Percentiles rank a stretch among this genome's conserved stretches.
Evolutionary conservation across 495 filamentous ascomycete species (phyloP).

Genomic region (Penicillium verhagenii): DNA sequence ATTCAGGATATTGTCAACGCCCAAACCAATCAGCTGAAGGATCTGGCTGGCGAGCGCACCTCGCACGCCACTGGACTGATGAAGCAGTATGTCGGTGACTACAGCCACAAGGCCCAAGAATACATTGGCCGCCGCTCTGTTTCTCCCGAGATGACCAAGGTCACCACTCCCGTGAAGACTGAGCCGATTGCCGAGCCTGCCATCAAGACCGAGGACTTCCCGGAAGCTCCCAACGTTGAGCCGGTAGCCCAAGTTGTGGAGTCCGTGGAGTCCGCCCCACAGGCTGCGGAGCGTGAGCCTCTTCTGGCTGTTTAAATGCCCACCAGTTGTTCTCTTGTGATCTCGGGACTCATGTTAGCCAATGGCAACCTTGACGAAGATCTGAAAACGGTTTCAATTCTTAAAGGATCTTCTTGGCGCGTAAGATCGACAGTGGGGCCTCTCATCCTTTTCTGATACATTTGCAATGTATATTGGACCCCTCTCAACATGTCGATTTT

Average conservation of each 20-base stretch:
- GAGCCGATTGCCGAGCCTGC: slow-evolving; percentile 56
- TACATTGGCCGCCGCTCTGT: slow-evolving; percentile 59
- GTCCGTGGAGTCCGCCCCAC: slow-evolving; percentile 11
- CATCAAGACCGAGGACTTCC: slow-evolving; percentile 56
- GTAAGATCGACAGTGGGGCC: slow-evolving; percentile 1
- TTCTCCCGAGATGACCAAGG: slow-evolving; percentile 42
- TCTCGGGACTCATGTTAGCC: background rate
- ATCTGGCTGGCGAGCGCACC: slow-evolving; percentile 79
- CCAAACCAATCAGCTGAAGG: slow-evolving; percentile 78
- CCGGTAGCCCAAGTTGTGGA: slow-evolving; percentile 34
- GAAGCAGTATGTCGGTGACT: slow-evolving; percentile 80
- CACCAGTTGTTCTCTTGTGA: background rate
- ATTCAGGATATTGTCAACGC: slow-evolving; percentile 68
- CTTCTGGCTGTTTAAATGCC: slow-evolving; percentile 34
- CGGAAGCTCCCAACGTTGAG: slow-evolving; percentile 54
- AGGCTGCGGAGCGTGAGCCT: slow-evolving; percentile 32
- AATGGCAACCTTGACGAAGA: background rate
- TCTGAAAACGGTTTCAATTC: background rate
- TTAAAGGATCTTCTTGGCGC: slow-evolving; percentile 2
- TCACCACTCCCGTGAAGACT: slow-evolving; percentile 27
- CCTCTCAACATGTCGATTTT: background rate
- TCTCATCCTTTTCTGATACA: slow-evolving; percentile 2
- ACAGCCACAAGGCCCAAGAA: slow-evolving; percentile 79
- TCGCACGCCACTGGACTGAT: slow-evolving; percentile 70
- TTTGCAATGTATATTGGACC: slow-evolving; percentile 16